Evolutionary conservation across 768 basidiomycete genomes (phyloP).

Genomic region (Chalciporus sphaerocephalus): DNA sequence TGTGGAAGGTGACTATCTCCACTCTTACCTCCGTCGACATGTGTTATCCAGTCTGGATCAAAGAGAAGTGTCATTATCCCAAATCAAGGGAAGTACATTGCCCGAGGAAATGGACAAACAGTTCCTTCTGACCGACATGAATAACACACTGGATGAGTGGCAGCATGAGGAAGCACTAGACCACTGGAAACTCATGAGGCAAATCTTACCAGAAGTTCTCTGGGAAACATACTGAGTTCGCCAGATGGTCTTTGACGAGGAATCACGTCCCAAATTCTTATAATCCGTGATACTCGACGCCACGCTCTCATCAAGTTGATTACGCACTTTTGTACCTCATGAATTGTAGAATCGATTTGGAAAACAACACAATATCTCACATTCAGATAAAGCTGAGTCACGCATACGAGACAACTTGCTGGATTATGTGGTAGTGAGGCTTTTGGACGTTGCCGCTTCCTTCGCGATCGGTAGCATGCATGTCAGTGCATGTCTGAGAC

Average conservation of each 20-base stretch:
- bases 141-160: slow-evolving; percentile 60
- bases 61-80: slow-evolving; percentile 51
- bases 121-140: slow-evolving; percentile 58
- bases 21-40: slow-evolving; percentile 60
- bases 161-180: slow-evolving; percentile 60
- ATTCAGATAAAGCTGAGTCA: too few species aligned
- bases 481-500: too few species aligned
- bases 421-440: too few species aligned
- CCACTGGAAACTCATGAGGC: slow-evolving; percentile 83
- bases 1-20: slow-evolving; percentile 55
- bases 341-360: background rate
- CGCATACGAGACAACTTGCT: too few species aligned
- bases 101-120: slow-evolving; percentile 33
- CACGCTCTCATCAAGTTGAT: background rate
- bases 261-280: too few species aligned
- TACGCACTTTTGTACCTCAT: background rate
- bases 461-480: too few species aligned
- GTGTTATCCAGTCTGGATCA: slow-evolving; percentile 48
- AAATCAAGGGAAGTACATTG: slow-evolving; percentile 29
- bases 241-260: background rate
- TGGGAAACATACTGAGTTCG: slow-evolving; percentile 71
- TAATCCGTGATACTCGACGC: background rate
- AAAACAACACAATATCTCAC: too few species aligned
- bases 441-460: too few species aligned
- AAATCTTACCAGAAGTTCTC: slow-evolving; percentile 62